phyloP scores from a whole-genome alignment of 1,284 basidiomycete species.

The Mycena sp. region DNA sequence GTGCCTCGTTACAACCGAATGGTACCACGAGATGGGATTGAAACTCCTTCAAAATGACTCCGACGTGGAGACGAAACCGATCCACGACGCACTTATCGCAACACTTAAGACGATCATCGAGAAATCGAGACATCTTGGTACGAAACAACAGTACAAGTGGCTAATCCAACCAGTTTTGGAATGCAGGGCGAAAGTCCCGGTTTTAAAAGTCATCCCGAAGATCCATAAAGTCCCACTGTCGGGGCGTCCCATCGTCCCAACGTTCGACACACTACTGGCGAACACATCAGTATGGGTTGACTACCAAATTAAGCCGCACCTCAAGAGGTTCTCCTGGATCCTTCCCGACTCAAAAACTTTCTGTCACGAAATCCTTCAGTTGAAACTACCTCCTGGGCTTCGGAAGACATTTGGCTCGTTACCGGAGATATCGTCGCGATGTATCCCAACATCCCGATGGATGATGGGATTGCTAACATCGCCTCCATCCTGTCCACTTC shows the following conservation, averaged over 20 bases:
- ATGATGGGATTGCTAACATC: slow-evolving; percentile 25
- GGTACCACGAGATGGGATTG: slow-evolving; percentile 10
- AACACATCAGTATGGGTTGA: slow-evolving; percentile 30
- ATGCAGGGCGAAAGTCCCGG: slow-evolving; percentile 12
- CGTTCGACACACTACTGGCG: slow-evolving; percentile 23
- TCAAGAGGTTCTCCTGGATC: slow-evolving; percentile 15
- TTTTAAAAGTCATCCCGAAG: too few relatives aligned
- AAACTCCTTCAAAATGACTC: slow-evolving; percentile 22
- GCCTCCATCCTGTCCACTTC: slow-evolving; percentile 10
- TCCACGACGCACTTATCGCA: slow-evolving; percentile 6
- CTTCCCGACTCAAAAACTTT: slow-evolving; percentile 28
- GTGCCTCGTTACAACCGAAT: slow-evolving; percentile 1
- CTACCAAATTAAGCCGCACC: slow-evolving; percentile 27
- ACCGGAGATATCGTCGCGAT: slow-evolving; percentile 23
- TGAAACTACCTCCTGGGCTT: slow-evolving; percentile 15
- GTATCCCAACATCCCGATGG: slow-evolving; percentile 29
- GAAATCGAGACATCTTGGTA: background rate
- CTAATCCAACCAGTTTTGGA: slow-evolving; percentile 11
- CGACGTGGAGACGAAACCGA: slow-evolving; percentile 14
- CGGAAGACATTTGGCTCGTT: slow-evolving; percentile 24
- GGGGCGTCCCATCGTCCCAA: slow-evolving; percentile 18
- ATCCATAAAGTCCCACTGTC: slow-evolving; percentile 28
- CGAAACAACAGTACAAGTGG: slow-evolving; percentile 23
- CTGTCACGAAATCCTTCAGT: slow-evolving; percentile 17
- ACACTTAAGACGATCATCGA: slow-evolving; percentile 4